These are phyloP conservation scores for Suillus plorans DNA, from an alignment of 768 basidiomycete species.

Conservation along the genomic window DNA sequence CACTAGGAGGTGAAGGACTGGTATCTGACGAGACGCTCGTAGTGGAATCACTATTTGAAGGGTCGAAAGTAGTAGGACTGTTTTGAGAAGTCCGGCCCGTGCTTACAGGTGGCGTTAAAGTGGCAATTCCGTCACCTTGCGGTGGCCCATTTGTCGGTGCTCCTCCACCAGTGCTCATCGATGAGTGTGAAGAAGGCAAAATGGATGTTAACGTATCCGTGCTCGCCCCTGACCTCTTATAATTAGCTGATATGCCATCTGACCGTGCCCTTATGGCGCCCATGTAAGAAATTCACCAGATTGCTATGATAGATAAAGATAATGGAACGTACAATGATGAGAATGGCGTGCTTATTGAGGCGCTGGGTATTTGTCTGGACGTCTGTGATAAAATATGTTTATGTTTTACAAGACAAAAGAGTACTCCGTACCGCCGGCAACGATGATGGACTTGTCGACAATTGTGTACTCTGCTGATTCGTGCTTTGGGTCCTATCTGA, in stretches of 20 bases:
- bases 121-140: too few relatives aligned
- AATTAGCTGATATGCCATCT: constrained; percentile 1
- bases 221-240: constrained; percentile 1
- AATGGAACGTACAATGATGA: constrained; percentile 2
- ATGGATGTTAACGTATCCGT: background rate
- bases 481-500: background rate
- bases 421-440: background rate
- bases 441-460: background rate
- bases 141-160: background rate
- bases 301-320: background rate
- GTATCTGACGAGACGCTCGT: background rate
- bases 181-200: background rate
- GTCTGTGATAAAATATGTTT: background rate
- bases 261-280: constrained; percentile 1
- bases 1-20: background rate
- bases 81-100: background rate
- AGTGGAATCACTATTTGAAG: background rate
- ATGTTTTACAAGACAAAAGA: background rate
- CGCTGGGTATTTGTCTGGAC: background rate
- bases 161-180: background rate
- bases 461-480: background rate
- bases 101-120: background rate
- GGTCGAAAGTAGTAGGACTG: background rate
- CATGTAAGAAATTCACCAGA: constrained; percentile 1
- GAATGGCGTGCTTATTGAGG: background rate